These are phyloP conservation scores for Dictyostelium purpureum DNA, from an alignment of 78 protist species.

Conservation along the genomic window DNA sequence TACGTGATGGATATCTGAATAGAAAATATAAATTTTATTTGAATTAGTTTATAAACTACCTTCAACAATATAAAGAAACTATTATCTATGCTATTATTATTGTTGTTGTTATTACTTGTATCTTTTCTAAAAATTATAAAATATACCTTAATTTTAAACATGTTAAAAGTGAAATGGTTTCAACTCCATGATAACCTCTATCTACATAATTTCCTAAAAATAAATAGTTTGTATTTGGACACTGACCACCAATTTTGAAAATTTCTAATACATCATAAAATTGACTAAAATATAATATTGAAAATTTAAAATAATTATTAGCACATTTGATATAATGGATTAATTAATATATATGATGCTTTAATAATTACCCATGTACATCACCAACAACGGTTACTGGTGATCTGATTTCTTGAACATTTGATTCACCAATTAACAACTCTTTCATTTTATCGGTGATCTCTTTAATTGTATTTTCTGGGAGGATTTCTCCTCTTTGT, in stretches of 20 bases:
- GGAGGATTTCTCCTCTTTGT: constrained; percentile 30
- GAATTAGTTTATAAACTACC: no score
- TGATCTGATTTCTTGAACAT: constrained; percentile 88
- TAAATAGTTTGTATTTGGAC: constrained; percentile 93
- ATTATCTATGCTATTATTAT: not conserved
- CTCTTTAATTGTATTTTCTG: constrained; percentile 52
- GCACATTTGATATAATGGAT: not conserved
- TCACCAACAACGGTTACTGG: constrained; percentile 98
- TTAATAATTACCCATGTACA: constrained; percentile 88
- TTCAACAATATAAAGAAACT: no score
- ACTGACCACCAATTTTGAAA: constrained; percentile 93
- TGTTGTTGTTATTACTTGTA: not conserved
- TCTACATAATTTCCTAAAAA: constrained; percentile 96
- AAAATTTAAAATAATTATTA: no score
- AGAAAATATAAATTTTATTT: not conserved
- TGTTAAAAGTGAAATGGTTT: constrained; percentile 55
- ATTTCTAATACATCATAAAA: constrained; percentile 96
- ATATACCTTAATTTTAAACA: constrained; percentile 54
- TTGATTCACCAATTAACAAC: constrained; percentile 86
- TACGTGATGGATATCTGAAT: constrained; percentile 68
- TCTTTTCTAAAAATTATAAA: no score
- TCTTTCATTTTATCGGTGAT: constrained; percentile 81
- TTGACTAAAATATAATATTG: constrained; percentile 90
- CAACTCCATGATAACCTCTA: constrained; percentile 70
- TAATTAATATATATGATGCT: not conserved